These are phyloP conservation scores for Heliamphora exappendiculata DNA, from an alignment of 148 eudicot genomes.

Conservation along the genomic window DNA sequence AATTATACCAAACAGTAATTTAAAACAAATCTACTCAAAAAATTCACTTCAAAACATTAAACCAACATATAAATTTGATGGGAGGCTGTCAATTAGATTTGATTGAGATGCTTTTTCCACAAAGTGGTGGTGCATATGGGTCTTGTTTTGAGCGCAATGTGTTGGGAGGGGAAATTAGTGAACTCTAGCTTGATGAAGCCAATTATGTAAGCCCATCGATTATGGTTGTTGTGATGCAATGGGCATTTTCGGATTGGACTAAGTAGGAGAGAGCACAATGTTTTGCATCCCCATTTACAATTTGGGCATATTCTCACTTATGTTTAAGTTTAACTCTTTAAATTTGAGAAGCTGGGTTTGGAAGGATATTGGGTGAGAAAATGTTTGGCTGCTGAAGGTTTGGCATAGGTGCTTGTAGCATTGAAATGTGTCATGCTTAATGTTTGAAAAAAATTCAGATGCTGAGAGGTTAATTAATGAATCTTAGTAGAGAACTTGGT, in stretches of 20 bases:
- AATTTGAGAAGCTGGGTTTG: not conserved
- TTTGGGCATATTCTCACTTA: not conserved
- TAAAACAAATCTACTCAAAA: too few relatives aligned
- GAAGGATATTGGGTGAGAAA: not conserved
- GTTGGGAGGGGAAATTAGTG: not conserved
- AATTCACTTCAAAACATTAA: too few relatives aligned
- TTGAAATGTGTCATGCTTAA: not conserved
- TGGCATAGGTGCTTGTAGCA: not conserved
- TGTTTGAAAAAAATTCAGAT: too few relatives aligned
- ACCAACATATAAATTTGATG: too few relatives aligned
- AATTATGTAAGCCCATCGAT: not conserved
- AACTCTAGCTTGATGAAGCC: not conserved
- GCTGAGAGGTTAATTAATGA: not conserved
- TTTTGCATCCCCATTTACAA: not conserved
- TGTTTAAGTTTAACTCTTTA: not conserved
- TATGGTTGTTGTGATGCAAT: not conserved
- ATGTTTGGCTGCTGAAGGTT: not conserved
- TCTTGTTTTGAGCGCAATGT: not conserved
- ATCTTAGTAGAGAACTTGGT: not conserved
- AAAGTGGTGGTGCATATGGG: not conserved
- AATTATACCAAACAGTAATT: too few relatives aligned
- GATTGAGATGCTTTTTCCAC: not conserved
- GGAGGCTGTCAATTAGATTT: not conserved
- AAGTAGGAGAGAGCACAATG: not conserved
- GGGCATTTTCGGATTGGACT: not conserved